Conservation (phyloP, 2,329 filamentous ascomycete species). For the Nigrograna mackinnonii region DNA sequence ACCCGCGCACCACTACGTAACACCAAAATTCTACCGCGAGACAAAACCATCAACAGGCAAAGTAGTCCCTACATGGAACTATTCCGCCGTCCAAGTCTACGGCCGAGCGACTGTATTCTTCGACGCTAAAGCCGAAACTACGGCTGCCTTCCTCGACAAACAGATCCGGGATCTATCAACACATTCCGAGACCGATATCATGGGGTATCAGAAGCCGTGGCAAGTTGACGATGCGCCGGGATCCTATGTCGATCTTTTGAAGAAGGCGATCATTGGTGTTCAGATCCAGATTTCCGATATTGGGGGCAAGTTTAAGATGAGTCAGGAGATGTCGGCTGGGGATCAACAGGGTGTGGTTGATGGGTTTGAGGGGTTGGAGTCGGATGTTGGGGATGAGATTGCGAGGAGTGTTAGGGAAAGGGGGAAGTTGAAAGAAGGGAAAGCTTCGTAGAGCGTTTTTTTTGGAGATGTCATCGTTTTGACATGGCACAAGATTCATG, state of each 20-base stretch:
- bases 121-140: constrained; percentile 52
- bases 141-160: constrained; percentile 51
- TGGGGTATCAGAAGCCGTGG: constrained; percentile 62
- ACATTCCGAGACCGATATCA: constrained; percentile 57
- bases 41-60: constrained; percentile 68
- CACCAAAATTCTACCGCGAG: constrained; percentile 68
- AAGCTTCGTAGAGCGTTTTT: too few relatives aligned
- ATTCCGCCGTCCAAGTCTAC: constrained; percentile 67
- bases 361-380: constrained; percentile 55
- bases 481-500: too few relatives aligned
- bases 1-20: constrained; percentile 65
- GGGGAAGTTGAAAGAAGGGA: constrained; percentile 3
- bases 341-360: constrained; percentile 55
- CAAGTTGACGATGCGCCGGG: constrained; percentile 60
- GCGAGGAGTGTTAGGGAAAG: constrained; percentile 38
- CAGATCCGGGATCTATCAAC: constrained; percentile 59
- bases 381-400: constrained; percentile 35
- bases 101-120: constrained; percentile 60
- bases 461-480: too few relatives aligned
- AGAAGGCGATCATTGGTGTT: constrained; percentile 27
- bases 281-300: constrained; percentile 24
- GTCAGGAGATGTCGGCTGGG: constrained; percentile 20
- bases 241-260: constrained; percentile 52
- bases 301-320: constrained; percentile 33
- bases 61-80: constrained; percentile 74